A percentile compares a stretch with the other conserved stretches of the same genome.
Conservation (phyloP, 2,329 filamentous ascomycete genomes). For the Rhinocladiella mackenziei region DNA sequence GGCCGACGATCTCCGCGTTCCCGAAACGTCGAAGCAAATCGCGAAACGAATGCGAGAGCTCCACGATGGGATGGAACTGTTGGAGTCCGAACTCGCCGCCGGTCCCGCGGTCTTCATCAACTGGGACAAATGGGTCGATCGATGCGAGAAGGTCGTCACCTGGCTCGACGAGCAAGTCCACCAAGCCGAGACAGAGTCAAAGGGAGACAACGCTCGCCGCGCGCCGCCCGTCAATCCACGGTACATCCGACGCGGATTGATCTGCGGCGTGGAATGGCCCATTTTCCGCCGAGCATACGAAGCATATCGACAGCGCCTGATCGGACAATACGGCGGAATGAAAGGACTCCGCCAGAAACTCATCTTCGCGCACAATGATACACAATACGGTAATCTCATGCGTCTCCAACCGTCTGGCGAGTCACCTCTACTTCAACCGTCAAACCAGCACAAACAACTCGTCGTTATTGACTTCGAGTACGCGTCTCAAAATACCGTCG, state of each 20-base stretch:
- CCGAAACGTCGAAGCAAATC: constrained; percentile 84
- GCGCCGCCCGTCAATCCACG: constrained; percentile 11
- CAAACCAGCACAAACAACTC: constrained; percentile 92
- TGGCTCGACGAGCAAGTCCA: constrained; percentile 58
- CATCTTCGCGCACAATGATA: constrained; percentile 97
- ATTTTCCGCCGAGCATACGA: constrained; percentile 70
- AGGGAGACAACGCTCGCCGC: constrained; percentile 35
- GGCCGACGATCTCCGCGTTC: constrained; percentile 68
- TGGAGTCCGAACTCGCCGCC: constrained; percentile 69
- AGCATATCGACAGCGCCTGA: constrained; percentile 72
- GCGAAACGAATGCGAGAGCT: constrained; percentile 96
- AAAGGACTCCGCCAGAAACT: constrained; percentile 67
- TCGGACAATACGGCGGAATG: constrained; percentile 64
- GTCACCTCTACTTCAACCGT: constrained; percentile 80
- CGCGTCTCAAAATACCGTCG: constrained; percentile 79
- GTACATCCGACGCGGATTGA: constrained; percentile 55
- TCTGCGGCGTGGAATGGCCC: constrained; percentile 81
- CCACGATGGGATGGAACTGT: constrained; percentile 85
- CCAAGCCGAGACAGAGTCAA: constrained; percentile 40
- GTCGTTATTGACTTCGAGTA: constrained; percentile 99
- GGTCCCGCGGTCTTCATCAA: constrained; percentile 86
- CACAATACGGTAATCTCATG: constrained; percentile 97
- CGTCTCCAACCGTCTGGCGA: constrained; percentile 66
- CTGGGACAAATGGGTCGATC: constrained; percentile 87
- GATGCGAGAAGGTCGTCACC: constrained; percentile 50